A percentile compares a stretch with the other conserved stretches of the same genome.
Conservation (phyloP, 1,284 basidiomycete species). For the Ustilago xerochloae region DNA sequence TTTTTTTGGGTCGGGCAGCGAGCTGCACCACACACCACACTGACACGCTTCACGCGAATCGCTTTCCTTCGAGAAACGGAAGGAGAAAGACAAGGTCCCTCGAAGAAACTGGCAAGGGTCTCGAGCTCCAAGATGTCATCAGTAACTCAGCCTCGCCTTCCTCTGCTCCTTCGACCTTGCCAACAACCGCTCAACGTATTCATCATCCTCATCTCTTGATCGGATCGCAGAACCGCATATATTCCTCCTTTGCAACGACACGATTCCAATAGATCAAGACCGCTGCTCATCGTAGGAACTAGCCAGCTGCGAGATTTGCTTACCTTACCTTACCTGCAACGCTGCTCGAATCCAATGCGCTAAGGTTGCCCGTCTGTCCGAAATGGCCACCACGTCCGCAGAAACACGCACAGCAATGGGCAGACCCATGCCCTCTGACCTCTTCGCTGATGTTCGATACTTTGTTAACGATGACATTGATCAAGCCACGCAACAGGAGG, state of each 20-base stretch:
- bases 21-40: not conserved
- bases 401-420: not conserved
- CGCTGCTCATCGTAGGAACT: no score
- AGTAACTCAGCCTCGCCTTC: not conserved
- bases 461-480: constrained; percentile 50
- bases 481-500: constrained; percentile 16
- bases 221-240: no score
- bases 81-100: not conserved
- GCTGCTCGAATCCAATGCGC: not conserved
- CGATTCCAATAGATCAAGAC: no score
- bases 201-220: not conserved
- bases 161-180: not conserved
- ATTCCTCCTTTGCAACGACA: no score
- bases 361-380: not conserved
- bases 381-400: constrained; percentile 11
- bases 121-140: not conserved
- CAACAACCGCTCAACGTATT: no score
- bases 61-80: not conserved
- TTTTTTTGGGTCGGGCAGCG: not conserved
- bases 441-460: constrained; percentile 34
- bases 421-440: constrained; percentile 9
- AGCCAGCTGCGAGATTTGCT: no score
- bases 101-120: not conserved
- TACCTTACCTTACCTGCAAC: no score
- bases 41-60: not conserved